A percentile compares a stretch with the other conserved stretches of the same genome.
Conservation (phyloP, 2,329 filamentous ascomycete genomes). For the Hypoxylon sp. region DNA sequence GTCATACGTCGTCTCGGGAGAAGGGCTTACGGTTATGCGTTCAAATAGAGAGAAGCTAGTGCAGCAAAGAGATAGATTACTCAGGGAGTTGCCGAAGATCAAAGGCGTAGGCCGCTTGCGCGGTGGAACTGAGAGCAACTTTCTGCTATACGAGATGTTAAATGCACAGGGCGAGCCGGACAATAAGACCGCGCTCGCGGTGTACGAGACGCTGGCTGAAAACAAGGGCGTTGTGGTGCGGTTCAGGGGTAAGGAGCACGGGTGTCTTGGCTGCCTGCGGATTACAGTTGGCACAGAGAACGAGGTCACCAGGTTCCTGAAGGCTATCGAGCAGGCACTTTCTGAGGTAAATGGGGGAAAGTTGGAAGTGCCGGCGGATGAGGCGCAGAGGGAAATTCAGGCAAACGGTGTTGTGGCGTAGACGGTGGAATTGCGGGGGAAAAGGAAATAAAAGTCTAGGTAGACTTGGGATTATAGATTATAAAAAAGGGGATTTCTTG, state of each 20-base stretch:
- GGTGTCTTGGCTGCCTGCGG: constrained; percentile 88
- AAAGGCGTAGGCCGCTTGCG: constrained; percentile 84
- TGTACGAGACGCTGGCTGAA: constrained; percentile 90
- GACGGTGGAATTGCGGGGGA: constrained; percentile 18
- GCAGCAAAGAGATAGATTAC: constrained; percentile 80
- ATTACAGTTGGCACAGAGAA: constrained; percentile 93
- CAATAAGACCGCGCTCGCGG: constrained; percentile 81
- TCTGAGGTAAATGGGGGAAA: constrained; percentile 60
- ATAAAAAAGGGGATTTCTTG: not conserved
- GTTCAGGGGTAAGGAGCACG: constrained; percentile 92
- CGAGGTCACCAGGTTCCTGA: constrained; percentile 85
- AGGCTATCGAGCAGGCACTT: constrained; percentile 71
- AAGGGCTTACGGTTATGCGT: constrained; percentile 81
- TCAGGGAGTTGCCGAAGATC: constrained; percentile 80
- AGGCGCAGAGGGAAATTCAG: constrained; percentile 56
- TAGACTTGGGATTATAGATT: constrained; percentile 11
- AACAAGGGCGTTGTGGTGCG: constrained; percentile 90
- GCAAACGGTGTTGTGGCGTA: constrained; percentile 58
- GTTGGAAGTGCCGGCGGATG: constrained; percentile 47
- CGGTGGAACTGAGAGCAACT: constrained; percentile 88
- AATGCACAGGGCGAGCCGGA: constrained; percentile 80
- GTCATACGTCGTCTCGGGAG: constrained; percentile 75
- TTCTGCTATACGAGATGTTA: constrained; percentile 90
- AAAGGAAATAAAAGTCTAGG: not conserved
- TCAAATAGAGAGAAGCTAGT: constrained; percentile 78